A percentile compares a stretch with the other conserved stretches of the same genome.
Evolutionary conservation across 2,329 filamentous ascomycete species (phyloP).

Genomic region (Cytospora schulzeri): DNA sequence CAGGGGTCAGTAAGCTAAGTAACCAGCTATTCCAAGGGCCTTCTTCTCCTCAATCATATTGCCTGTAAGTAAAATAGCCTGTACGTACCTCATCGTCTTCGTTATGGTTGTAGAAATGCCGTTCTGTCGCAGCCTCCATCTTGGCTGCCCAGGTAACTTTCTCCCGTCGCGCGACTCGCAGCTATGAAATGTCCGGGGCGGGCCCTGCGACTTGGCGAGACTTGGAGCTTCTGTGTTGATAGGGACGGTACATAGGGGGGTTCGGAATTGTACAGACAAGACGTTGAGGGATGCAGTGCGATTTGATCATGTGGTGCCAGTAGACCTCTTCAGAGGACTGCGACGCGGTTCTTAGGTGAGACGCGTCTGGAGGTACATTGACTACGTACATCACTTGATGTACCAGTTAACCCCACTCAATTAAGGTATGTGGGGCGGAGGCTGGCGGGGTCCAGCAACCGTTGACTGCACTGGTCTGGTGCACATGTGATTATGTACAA

Average conservation of each 20-base stretch:
- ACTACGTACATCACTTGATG: too few species aligned
- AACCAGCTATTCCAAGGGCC: slow-evolving; percentile 26
- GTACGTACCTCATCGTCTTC: slow-evolving; percentile 35
- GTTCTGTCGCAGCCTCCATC: slow-evolving; percentile 50
- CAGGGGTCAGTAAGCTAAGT: slow-evolving; percentile 14
- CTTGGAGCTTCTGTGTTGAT: background rate
- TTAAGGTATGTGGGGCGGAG: background rate
- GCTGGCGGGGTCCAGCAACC: background rate
- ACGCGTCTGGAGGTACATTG: background rate
- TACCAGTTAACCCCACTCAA: background rate
- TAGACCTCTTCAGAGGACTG: background rate
- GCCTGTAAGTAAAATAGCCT: background rate
- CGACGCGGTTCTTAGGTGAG: background rate
- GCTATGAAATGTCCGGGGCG: background rate
- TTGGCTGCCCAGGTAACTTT: background rate
- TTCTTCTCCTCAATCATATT: background rate
- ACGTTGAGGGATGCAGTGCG: background rate
- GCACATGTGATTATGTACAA: too few species aligned
- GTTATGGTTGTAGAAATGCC: slow-evolving; percentile 55
- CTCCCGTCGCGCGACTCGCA: background rate
- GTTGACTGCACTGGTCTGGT: too few species aligned
- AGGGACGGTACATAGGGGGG: background rate
- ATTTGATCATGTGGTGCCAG: background rate
- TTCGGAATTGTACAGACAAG: background rate
- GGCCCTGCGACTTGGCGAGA: background rate